Conservation (phyloP, 1,284 basidiomycete species). For the Retiboletus fuscus region DNA sequence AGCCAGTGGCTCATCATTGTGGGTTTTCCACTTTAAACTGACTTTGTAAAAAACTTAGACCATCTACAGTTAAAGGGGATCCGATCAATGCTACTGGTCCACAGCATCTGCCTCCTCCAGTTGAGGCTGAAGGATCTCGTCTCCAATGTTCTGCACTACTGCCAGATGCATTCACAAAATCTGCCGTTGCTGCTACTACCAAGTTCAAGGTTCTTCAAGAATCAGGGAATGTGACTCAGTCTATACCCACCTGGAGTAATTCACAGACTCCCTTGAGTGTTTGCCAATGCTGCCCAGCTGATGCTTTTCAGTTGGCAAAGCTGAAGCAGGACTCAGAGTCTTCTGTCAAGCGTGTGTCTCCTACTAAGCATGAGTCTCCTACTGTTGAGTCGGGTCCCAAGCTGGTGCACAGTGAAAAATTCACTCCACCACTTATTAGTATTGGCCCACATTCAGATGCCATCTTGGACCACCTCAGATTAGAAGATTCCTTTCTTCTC, state of each 20-base stretch:
- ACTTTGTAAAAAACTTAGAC: background rate
- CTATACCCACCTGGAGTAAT: background rate
- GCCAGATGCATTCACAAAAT: background rate
- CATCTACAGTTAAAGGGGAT: background rate
- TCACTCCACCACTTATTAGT: background rate
- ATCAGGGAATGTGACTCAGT: background rate
- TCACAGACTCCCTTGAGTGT: background rate
- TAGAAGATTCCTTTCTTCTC: slow-evolving; percentile 6
- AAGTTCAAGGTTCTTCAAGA: background rate
- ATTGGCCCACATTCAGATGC: slow-evolving; percentile 20
- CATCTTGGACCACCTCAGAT: too few relatives aligned
- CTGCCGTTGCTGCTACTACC: background rate
- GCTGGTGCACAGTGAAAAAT: background rate
- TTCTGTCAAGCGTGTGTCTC: too few relatives aligned
- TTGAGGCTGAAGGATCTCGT: background rate
- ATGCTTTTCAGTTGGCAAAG: background rate
- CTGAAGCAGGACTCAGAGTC: background rate
- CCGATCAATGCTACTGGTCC: background rate
- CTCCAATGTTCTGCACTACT: background rate
- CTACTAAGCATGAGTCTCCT: background rate
- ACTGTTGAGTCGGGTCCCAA: too few relatives aligned
- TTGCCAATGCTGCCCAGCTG: background rate
- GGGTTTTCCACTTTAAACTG: background rate
- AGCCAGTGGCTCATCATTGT: background rate
- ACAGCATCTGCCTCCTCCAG: background rate